A percentile compares a stretch with the other conserved stretches of the same genome.
phyloP scores from a whole-genome alignment of 228 moss, liverwort and hornwort species.

The Sphagnum fallax region DNA sequence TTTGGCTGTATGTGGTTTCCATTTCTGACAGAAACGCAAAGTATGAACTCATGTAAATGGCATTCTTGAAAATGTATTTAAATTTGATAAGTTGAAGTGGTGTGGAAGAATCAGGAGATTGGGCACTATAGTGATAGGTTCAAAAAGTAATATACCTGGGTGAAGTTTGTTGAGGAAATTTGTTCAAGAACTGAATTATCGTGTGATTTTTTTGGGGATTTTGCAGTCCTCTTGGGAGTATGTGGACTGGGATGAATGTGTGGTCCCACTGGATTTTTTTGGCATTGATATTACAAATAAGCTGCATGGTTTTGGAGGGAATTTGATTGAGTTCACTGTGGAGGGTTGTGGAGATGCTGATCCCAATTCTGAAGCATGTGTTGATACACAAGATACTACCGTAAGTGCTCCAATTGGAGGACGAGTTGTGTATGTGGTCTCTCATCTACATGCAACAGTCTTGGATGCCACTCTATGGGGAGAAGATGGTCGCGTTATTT shows the following conservation, averaged over 20 bases:
- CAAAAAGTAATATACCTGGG: too few species aligned
- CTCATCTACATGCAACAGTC: slow-evolving; percentile 39
- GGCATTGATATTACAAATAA: slow-evolving; percentile 6
- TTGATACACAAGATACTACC: slow-evolving; percentile 15
- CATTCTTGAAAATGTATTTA: too few species aligned
- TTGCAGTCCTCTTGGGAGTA: slow-evolving; percentile 41
- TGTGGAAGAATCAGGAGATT: too few species aligned
- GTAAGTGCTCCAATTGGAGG: slow-evolving; percentile 3
- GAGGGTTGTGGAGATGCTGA: slow-evolving; percentile 25
- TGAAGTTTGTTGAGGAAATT: too few species aligned
- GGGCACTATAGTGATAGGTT: too few species aligned
- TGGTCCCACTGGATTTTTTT: slow-evolving; percentile 8
- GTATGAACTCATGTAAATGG: too few species aligned
- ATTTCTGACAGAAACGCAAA: too few species aligned
- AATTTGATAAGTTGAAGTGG: too few species aligned
- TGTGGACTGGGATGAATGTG: slow-evolving; percentile 17
- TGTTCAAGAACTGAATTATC: too few species aligned
- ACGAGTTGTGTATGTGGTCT: slow-evolving; percentile 20
- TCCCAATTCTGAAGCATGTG: slow-evolving; percentile 22
- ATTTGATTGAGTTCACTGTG: slow-evolving; percentile 21
- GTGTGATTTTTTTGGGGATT: neutral
- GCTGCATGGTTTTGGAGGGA: neutral
- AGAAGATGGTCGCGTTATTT: slow-evolving; percentile 40
- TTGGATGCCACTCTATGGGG: slow-evolving; percentile 28
- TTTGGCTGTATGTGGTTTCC: too few species aligned